Evolutionary conservation across 1,284 basidiomycete species (phyloP), one percentile per base, ranked within the genome.

Genomic region (Heterobasidion irregulare): DNA sequence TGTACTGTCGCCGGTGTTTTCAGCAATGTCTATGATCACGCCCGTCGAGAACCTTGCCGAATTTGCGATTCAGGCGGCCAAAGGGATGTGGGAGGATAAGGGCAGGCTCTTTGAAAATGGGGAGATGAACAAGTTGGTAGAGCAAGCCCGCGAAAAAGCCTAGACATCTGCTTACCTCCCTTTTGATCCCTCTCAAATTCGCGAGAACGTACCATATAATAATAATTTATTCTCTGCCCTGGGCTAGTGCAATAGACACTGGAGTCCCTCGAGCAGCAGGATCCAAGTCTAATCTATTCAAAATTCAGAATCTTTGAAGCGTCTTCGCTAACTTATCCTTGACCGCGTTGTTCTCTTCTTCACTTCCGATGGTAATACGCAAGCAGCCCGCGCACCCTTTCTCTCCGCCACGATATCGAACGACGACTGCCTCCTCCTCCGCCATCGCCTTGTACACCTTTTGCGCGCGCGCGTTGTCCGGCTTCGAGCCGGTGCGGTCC

Each of bases 321-420:
- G 81, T 73, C 51, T 73, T 72, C 56, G 61, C 66, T 45, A 89
- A 55, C 64, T 75, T 76, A 59, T 67, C 57, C 43, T 87, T 38
- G 19, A 86, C 69, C n/a, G 71, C 68, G 57, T 62, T 68, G 62
- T 91, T 94, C 74, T 99, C 97, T 54, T 82, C 82, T 59, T 82
- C 79, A 7, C 86, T 93, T 0, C 97, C 97, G 8, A 99, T 78
- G 0, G 96, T 98, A 32, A 99, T 87, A 54, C 97, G 74, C 69
- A 99, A 64, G 66, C 93, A 97, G 0, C 86, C 97, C 48, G 77
- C 75, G 62, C 97, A 99, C 0, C 97, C 96, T 6, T 78, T 66
- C 70, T 99, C 97, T 33, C 78, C 76, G 0, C 94, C 94, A 55
- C 97, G 77, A 72, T 86, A 98, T 50, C 97, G 75, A 15, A 99